phyloP scores from a whole-genome alignment of 1,284 basidiomycete species.

The Ganoderma lingzhi region DNA sequence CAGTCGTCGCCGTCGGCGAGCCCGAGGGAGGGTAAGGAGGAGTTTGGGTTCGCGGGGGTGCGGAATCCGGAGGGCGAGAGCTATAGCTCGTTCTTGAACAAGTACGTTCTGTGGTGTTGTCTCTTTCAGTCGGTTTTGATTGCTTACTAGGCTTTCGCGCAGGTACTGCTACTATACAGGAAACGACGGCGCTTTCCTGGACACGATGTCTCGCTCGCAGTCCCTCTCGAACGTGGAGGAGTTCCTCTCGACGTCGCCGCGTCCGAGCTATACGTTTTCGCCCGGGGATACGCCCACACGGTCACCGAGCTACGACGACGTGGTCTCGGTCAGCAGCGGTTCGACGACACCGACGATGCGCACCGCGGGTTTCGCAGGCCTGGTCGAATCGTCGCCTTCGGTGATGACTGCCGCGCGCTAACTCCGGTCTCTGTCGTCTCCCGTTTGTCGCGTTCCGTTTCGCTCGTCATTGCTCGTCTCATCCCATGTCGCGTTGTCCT shows the following conservation, averaged over 20 bases:
- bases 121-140: background rate
- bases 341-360: conserved; percentile 40
- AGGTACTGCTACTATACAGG: conserved; percentile 86
- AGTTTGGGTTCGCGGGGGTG: conserved; percentile 18
- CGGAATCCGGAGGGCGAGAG: conserved; percentile 39
- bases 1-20: conserved; percentile 44
- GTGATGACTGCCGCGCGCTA: conserved; percentile 29
- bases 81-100: conserved; percentile 70
- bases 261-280: conserved; percentile 33
- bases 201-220: conserved; percentile 56
- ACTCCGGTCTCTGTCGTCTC: conserved; percentile 7
- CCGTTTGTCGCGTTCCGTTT: background rate
- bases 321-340: conserved; percentile 38
- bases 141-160: conserved; percentile 13
- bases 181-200: conserved; percentile 40
- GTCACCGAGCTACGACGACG: conserved; percentile 44
- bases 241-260: conserved; percentile 45
- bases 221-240: conserved; percentile 65
- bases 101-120: conserved; percentile 50
- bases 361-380: conserved; percentile 17
- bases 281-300: conserved; percentile 39
- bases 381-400: conserved; percentile 27
- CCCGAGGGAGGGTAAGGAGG: conserved; percentile 30
- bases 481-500: background rate
- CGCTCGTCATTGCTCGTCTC: background rate